A percentile compares a stretch with the other conserved stretches of the same genome.
Evolutionary conservation across 2,329 filamentous ascomycete genomes (phyloP).

Genomic region (Penicillium sp.): DNA sequence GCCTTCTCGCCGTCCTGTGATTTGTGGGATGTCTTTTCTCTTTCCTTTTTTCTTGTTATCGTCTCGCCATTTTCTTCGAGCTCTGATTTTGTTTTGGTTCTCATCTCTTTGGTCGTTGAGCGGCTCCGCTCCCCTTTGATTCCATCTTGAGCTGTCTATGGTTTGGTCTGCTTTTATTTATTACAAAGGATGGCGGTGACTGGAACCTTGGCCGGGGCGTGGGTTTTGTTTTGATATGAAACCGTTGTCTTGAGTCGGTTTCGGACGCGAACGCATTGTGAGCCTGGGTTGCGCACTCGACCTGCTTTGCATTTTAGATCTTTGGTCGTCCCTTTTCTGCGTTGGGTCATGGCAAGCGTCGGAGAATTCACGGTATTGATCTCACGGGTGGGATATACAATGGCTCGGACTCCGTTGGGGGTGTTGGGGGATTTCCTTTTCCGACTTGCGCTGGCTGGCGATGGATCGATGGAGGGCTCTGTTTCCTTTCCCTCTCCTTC

Average conservation of each 20-base stretch:
- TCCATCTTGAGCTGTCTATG: constrained; percentile 21
- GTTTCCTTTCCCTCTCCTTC: constrained; percentile 17
- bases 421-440: constrained; percentile 45
- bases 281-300: constrained; percentile 27
- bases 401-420: constrained; percentile 41
- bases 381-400: constrained; percentile 42
- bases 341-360: constrained; percentile 40
- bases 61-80: background rate
- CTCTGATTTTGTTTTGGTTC: constrained; percentile 22
- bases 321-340: constrained; percentile 35
- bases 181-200: constrained; percentile 20
- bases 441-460: constrained; percentile 30
- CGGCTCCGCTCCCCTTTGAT: constrained; percentile 22
- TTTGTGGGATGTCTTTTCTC: constrained; percentile 26
- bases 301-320: constrained; percentile 36
- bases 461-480: constrained; percentile 25
- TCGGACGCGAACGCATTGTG: constrained; percentile 26
- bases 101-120: constrained; percentile 24
- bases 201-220: constrained; percentile 14
- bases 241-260: constrained; percentile 18
- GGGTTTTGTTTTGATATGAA: constrained; percentile 10
- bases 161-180: constrained; percentile 17
- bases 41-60: constrained; percentile 18
- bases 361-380: constrained; percentile 45
- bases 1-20: constrained; percentile 24